phyloP scores from a whole-genome alignment of 202 grass and related monocot genomes.

The Setaria italica region DNA sequence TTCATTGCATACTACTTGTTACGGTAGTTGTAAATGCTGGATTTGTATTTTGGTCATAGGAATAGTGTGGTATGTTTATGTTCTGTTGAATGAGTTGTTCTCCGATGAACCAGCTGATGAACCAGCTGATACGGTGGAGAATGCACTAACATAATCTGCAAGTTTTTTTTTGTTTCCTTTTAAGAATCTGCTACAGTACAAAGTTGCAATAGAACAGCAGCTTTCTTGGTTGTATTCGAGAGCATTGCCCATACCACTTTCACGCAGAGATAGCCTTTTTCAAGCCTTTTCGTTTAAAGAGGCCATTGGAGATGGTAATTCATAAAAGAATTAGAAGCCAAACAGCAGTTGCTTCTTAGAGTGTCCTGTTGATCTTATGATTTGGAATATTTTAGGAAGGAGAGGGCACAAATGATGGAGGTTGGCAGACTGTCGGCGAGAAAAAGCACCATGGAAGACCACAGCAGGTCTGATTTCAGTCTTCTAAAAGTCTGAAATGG shows the following conservation, averaged over 20 bases:
- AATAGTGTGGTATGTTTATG: not conserved
- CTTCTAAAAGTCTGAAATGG: not conserved
- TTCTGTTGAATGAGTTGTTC: not conserved
- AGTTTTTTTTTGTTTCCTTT: not conserved
- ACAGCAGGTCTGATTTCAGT: slow-evolving; percentile 58
- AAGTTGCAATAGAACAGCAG: not conserved
- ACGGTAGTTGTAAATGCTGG: not conserved
- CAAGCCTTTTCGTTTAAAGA: not conserved
- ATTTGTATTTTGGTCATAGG: not conserved
- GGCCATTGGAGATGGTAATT: not conserved
- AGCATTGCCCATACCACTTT: slow-evolving; percentile 4
- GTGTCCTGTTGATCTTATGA: slow-evolving; percentile 21
- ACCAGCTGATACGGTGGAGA: not conserved
- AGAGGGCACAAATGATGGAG: slow-evolving; percentile 48
- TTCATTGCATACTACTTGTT: not conserved
- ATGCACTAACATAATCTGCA: not conserved
- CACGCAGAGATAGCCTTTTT: not conserved
- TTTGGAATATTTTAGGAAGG: slow-evolving; percentile 47
- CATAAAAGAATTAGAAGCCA: not conserved
- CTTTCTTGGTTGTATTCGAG: slow-evolving; percentile 12
- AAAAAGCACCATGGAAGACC: slow-evolving; percentile 69
- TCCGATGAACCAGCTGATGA: not conserved
- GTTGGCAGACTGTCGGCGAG: slow-evolving; percentile 72
- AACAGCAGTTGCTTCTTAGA: not conserved
- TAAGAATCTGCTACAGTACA: not conserved